These are phyloP conservation scores for Dictyophora rubrovolvata DNA, from an alignment of 768 basidiomycete species.

Conservation along the genomic window DNA sequence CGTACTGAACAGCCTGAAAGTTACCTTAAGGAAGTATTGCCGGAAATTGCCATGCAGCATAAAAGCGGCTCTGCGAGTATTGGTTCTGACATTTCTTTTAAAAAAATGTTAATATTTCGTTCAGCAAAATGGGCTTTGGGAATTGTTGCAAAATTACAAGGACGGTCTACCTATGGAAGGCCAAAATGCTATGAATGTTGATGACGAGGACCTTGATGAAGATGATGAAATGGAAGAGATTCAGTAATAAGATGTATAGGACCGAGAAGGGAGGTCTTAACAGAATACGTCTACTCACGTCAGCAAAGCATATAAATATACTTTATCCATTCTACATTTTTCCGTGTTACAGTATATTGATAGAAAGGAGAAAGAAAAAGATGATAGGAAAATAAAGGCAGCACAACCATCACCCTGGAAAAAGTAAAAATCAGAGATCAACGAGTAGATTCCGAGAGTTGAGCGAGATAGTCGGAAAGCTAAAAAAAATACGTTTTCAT, in stretches of 20 bases:
- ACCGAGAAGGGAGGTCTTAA: too few relatives aligned
- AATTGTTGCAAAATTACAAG: slow-evolving; percentile 65
- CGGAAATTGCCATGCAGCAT: slow-evolving; percentile 66
- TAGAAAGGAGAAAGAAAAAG: too few relatives aligned
- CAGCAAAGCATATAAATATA: too few relatives aligned
- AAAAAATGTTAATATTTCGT: neutral
- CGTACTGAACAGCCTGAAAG: slow-evolving; percentile 78
- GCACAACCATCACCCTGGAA: too few relatives aligned
- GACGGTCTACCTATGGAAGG: slow-evolving; percentile 27
- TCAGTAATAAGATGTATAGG: slow-evolving; percentile 29
- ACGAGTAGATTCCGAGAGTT: slow-evolving; percentile 3
- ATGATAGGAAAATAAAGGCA: too few relatives aligned
- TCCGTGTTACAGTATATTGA: too few relatives aligned
- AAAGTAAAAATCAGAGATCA: neutral
- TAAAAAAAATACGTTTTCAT: slow-evolving; percentile 16
- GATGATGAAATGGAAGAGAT: slow-evolving; percentile 57
- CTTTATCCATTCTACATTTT: too few relatives aligned
- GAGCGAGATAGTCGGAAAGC: slow-evolving; percentile 36
- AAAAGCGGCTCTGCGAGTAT: slow-evolving; percentile 40
- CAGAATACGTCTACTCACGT: too few relatives aligned
- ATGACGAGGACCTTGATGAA: slow-evolving; percentile 26
- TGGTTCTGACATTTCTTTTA: neutral
- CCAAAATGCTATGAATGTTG: slow-evolving; percentile 37
- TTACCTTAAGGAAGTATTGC: slow-evolving; percentile 76
- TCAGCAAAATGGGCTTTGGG: slow-evolving; percentile 73